Conservation (phyloP, 805 yeast species). For the Sugiyamaella qingdaonensis region DNA sequence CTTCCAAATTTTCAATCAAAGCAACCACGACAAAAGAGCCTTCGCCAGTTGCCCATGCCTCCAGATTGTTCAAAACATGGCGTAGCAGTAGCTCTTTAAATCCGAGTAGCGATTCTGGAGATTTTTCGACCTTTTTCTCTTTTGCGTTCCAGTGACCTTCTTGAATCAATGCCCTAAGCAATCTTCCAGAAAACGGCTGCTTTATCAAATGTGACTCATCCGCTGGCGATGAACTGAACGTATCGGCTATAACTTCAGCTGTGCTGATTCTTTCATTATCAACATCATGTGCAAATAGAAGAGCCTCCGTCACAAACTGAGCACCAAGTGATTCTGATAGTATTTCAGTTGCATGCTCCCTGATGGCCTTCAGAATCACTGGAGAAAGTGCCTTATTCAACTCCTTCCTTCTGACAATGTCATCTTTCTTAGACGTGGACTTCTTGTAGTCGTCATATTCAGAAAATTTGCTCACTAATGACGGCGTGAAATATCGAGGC, state of each 20-base stretch:
- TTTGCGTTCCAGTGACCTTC: constrained; percentile 79
- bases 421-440: constrained; percentile 81
- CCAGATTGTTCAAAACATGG: constrained; percentile 51
- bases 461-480: constrained; percentile 51
- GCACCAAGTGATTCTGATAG: constrained; percentile 73
- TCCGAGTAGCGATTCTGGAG: constrained; percentile 51
- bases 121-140: constrained; percentile 47
- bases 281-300: constrained; percentile 49
- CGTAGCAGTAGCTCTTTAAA: constrained; percentile 39
- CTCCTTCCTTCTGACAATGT: constrained; percentile 69
- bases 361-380: constrained; percentile 52
- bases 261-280: constrained; percentile 40
- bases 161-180: constrained; percentile 71
- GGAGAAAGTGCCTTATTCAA: constrained; percentile 63
- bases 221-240: constrained; percentile 53
- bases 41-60: constrained; percentile 63
- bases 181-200: constrained; percentile 69
- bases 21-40: constrained; percentile 83
- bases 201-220: constrained; percentile 61
- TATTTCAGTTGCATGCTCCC: constrained; percentile 47
- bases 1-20: constrained; percentile 60
- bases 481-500: constrained; percentile 77
- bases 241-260: constrained; percentile 51
- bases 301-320: constrained; percentile 74
- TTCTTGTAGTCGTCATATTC: constrained; percentile 58